Conservation (phyloP, 2,329 filamentous ascomycete genomes). For the Drechslerella dactyloides region DNA sequence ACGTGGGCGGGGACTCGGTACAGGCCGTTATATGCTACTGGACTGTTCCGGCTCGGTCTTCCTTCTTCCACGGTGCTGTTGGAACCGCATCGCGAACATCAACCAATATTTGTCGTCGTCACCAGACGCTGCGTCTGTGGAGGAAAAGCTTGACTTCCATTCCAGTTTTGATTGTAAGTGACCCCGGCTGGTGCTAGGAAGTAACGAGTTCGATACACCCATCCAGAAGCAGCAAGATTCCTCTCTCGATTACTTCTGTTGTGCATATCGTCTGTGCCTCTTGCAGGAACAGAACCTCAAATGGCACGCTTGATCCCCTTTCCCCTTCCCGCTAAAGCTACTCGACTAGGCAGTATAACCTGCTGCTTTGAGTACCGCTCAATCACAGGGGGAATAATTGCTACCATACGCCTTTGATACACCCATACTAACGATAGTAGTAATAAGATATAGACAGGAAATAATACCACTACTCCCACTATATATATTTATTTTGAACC, state of each 20-base stretch:
- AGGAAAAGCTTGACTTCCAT: neutral
- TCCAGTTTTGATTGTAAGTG: neutral
- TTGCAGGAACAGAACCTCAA: neutral
- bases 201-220: neutral
- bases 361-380: neutral
- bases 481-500: slow-evolving; percentile 2
- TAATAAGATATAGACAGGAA: slow-evolving; percentile 11
- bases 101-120: neutral
- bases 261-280: no score
- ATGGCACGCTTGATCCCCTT: neutral
- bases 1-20: neutral
- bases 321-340: neutral
- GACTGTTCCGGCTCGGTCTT: neutral
- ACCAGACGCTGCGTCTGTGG: neutral
- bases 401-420: neutral
- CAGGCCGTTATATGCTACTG: neutral
- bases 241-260: neutral
- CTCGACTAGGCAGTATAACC: neutral
- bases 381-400: neutral
- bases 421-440: neutral
- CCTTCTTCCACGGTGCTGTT: neutral
- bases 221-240: neutral
- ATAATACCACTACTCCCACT: neutral
- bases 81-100: neutral
- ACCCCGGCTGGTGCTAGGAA: neutral